phyloP scores from a whole-genome alignment of 805 yeast species.

The Candida awuae region DNA sequence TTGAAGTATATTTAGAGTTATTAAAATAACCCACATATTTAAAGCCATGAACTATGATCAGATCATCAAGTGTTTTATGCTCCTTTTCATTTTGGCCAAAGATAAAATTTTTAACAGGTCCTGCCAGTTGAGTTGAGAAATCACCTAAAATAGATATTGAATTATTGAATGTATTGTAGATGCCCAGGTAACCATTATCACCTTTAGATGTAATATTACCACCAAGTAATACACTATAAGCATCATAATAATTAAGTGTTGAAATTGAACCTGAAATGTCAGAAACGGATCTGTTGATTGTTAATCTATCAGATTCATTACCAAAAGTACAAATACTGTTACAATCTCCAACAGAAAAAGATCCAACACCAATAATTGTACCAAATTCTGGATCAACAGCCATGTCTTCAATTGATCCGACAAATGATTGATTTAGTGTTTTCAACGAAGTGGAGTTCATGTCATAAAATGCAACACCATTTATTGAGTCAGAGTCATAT shows the following conservation, averaged over 20 bases:
- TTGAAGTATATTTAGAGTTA: conserved; percentile 40
- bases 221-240: conserved; percentile 33
- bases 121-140: conserved; percentile 24
- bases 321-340: conserved; percentile 54
- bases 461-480: conserved; percentile 49
- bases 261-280: conserved; percentile 45
- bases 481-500: conserved; percentile 18
- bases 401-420: conserved; percentile 35
- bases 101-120: conserved; percentile 24
- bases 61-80: conserved; percentile 31
- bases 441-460: conserved; percentile 35
- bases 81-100: conserved; percentile 33
- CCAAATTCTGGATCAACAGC: conserved; percentile 33
- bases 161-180: conserved; percentile 44
- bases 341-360: conserved; percentile 45
- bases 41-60: conserved; percentile 37
- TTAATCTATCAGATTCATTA: conserved; percentile 31
- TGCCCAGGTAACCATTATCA: conserved; percentile 36
- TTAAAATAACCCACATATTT: conserved; percentile 34
- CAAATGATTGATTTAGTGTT: conserved; percentile 29
- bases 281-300: conserved; percentile 43
- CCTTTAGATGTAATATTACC: conserved; percentile 42
- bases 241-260: conserved; percentile 40
- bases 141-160: conserved; percentile 17
- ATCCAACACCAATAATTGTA: conserved; percentile 63